Evolutionary conservation across 2,329 filamentous ascomycete species (phyloP).

Genomic region (Aaosphaeria arxii): DNA sequence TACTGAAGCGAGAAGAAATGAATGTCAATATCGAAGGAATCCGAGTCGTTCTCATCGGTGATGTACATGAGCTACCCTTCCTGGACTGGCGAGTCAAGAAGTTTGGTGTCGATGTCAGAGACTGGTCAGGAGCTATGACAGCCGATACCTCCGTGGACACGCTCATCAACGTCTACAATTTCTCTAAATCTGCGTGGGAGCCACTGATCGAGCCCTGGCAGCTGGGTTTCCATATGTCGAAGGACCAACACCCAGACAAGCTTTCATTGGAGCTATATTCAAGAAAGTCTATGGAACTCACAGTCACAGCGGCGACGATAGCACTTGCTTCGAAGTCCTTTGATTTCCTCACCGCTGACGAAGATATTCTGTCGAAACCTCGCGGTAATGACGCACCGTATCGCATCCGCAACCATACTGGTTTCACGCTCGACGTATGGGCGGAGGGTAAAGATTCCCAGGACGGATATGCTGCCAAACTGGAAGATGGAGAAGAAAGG

Average conservation of each 20-base stretch:
- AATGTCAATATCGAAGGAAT: conserved; percentile 84
- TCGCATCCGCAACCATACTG: conserved; percentile 90
- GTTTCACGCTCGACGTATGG: conserved; percentile 84
- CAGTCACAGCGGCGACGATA: conserved; percentile 89
- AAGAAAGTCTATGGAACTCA: conserved; percentile 86
- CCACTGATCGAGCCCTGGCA: conserved; percentile 95
- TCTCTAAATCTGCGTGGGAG: conserved; percentile 98
- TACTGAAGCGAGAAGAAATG: conserved; percentile 72
- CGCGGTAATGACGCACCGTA: conserved; percentile 90
- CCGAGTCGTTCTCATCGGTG: conserved; percentile 89
- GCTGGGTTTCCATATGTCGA: conserved; percentile 84
- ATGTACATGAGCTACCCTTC: conserved; percentile 91
- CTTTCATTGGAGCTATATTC: conserved; percentile 84
- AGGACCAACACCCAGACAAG: conserved; percentile 69
- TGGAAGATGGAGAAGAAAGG: conserved; percentile 84
- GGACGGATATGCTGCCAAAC: conserved; percentile 68
- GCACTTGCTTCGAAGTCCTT: conserved; percentile 90
- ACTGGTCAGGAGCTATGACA: conserved; percentile 87
- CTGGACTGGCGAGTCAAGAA: conserved; percentile 90
- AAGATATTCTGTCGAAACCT: conserved; percentile 91
- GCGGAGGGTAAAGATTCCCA: conserved; percentile 67
- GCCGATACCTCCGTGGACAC: conserved; percentile 89
- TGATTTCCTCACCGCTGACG: conserved; percentile 80
- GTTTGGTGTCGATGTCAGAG: conserved; percentile 78
- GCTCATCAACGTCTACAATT: conserved; percentile 97